phyloP scores from a whole-genome alignment of 1,139 yeast species.

The Debaryomycetaceae sp. region DNA sequence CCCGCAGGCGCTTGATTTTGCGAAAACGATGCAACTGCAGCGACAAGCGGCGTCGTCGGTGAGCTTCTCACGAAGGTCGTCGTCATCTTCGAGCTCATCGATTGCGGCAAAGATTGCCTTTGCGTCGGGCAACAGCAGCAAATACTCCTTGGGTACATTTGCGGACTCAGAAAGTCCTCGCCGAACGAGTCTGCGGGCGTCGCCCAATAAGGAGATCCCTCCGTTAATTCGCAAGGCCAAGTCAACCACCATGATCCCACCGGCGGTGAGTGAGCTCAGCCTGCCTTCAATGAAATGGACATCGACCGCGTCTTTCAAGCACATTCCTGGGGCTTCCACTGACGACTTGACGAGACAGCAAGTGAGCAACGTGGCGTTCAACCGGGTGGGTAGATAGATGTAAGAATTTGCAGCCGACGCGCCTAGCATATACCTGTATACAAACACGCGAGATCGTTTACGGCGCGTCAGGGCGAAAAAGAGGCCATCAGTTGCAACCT shows the following conservation, averaged over 20 bases:
- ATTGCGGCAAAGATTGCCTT: conserved; percentile 31
- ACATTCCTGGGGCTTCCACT: conserved; percentile 4
- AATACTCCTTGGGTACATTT: conserved; percentile 11
- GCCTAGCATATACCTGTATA: conserved; percentile 1
- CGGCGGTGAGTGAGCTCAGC: conserved; percentile 1
- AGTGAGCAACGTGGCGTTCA: conserved; percentile 25
- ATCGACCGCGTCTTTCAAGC: conserved; percentile 5
- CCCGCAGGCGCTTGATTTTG: conserved; percentile 4
- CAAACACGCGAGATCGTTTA: not conserved
- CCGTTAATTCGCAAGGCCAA: conserved; percentile 9
- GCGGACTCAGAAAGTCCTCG: conserved; percentile 6
- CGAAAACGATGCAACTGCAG: conserved; percentile 2
- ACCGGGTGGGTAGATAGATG: conserved; percentile 23
- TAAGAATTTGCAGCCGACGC: conserved; percentile 5
- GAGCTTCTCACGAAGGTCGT: conserved; percentile 13
- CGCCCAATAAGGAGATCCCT: conserved; percentile 3
- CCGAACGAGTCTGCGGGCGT: conserved; percentile 1
- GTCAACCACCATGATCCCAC: conserved; percentile 7
- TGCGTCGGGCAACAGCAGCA: conserved; percentile 15
- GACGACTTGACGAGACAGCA: conserved; percentile 3
- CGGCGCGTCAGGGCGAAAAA: not conserved
- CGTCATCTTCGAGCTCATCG: conserved; percentile 24
- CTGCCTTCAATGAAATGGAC: conserved; percentile 1
- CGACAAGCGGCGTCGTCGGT: not conserved
- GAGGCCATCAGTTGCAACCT: not conserved